A percentile compares a stretch with the other conserved stretches of the same genome.
Conservation (phyloP, 192 early-diverging fungal genomes). For the Coemansia sp. region DNA sequence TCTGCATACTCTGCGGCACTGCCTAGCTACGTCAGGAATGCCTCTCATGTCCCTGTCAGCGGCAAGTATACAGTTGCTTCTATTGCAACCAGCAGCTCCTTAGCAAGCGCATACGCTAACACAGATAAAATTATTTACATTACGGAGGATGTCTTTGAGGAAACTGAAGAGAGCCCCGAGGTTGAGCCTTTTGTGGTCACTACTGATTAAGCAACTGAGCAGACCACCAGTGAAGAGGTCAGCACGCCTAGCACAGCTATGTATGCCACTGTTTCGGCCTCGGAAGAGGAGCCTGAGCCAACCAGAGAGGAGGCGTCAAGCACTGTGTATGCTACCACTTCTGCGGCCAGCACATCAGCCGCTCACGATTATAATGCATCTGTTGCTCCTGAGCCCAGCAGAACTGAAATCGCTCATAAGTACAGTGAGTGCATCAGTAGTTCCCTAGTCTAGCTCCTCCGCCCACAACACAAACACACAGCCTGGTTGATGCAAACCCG, state of each 20-base stretch:
- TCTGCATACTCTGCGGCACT: not conserved
- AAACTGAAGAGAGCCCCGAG: not conserved
- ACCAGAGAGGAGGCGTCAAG: too few species aligned
- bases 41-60: not conserved
- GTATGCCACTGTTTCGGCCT: too few species aligned
- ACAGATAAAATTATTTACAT: not conserved
- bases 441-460: not conserved
- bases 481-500: too few species aligned
- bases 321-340: not conserved
- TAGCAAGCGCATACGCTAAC: too few species aligned
- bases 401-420: not conserved
- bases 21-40: not conserved
- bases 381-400: not conserved
- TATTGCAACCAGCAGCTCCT: too few species aligned
- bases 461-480: too few species aligned
- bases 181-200: not conserved
- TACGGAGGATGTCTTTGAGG: slow-evolving; percentile 2
- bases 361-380: not conserved
- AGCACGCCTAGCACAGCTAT: too few species aligned
- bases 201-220: not conserved
- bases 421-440: not conserved
- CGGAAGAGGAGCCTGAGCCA: too few species aligned
- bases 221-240: not conserved
- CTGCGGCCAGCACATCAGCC: not conserved
- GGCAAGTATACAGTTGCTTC: not conserved